phyloP scores from a whole-genome alignment of 805 yeast species.

The Middelhovenomyces tepae region DNA sequence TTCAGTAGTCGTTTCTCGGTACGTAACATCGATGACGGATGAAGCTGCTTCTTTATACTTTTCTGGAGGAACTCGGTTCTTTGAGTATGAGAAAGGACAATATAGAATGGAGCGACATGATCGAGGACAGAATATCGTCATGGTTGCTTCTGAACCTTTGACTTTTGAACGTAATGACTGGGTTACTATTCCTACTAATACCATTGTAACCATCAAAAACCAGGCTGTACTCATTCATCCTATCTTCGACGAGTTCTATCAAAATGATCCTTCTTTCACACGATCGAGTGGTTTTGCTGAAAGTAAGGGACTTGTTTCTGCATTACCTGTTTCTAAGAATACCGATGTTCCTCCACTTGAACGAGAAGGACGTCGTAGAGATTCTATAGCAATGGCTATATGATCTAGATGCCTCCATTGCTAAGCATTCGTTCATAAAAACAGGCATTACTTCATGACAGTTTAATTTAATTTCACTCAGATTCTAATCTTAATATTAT shows the following conservation, averaged over 20 bases:
- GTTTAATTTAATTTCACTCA: no score
- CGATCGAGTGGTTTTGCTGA: slow-evolving; percentile 80
- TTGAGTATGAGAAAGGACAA: slow-evolving; percentile 84
- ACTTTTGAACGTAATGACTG: slow-evolving; percentile 97
- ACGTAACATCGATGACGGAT: slow-evolving; percentile 79
- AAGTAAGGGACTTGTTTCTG: slow-evolving; percentile 87
- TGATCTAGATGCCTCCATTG: no score
- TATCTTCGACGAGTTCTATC: slow-evolving; percentile 78
- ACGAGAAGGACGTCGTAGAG: slow-evolving; percentile 53
- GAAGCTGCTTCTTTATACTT: slow-evolving; percentile 96
- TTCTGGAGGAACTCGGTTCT: slow-evolving; percentile 85
- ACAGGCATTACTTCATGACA: no score
- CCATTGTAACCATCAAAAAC: slow-evolving; percentile 67
- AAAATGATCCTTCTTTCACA: slow-evolving; percentile 53
- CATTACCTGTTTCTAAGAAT: slow-evolving; percentile 51
- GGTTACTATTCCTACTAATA: slow-evolving; percentile 94
- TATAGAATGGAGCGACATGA: slow-evolving; percentile 91
- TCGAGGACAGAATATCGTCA: slow-evolving; percentile 87
- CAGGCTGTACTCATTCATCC: slow-evolving; percentile 91
- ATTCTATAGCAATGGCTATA: no score
- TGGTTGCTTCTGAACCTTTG: slow-evolving; percentile 94
- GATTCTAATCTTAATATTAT: no score
- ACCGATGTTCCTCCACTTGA: slow-evolving; percentile 60
- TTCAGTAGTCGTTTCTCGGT: slow-evolving; percentile 76
- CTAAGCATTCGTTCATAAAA: no score